Percentiles rank a stretch among this genome's conserved stretches.
phyloP scores from a whole-genome alignment of 768 basidiomycete species.

The Coprinopsis cinerea region DNA sequence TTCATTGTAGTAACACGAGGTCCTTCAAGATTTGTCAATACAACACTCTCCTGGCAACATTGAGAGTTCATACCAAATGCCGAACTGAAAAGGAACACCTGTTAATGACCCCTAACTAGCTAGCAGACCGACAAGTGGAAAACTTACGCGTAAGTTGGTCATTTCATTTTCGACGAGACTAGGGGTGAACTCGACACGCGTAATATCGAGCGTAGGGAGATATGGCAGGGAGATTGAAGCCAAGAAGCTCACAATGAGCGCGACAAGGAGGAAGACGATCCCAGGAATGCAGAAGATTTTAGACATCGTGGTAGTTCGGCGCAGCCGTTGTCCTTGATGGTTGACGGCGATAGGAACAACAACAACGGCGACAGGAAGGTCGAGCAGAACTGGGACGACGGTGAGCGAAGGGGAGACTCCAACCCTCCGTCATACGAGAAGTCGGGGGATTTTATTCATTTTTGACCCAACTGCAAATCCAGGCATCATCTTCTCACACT shows the following conservation, averaged over 20 bases:
- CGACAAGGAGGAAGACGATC: constrained; percentile 44
- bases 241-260: constrained; percentile 62
- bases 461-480: background rate
- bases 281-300: constrained; percentile 60
- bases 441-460: background rate
- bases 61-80: constrained; percentile 50
- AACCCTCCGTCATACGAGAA: background rate
- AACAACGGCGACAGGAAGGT: background rate
- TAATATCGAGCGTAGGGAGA: constrained; percentile 61
- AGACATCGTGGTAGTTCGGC: constrained; percentile 19
- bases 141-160: constrained; percentile 50
- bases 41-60: background rate
- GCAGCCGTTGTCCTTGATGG: background rate
- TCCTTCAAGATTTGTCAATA: constrained; percentile 33
- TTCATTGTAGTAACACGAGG: constrained; percentile 47
- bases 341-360: background rate
- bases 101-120: background rate
- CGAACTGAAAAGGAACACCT: constrained; percentile 40
- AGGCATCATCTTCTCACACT: background rate
- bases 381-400: too few species aligned
- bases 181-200: constrained; percentile 45
- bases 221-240: constrained; percentile 68
- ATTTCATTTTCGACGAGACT: constrained; percentile 27
- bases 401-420: background rate
- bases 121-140: constrained; percentile 2